These are phyloP conservation scores for Colletotrichum sansevieriae DNA, from an alignment of 2,329 filamentous ascomycete genomes.

Conservation along the genomic window DNA sequence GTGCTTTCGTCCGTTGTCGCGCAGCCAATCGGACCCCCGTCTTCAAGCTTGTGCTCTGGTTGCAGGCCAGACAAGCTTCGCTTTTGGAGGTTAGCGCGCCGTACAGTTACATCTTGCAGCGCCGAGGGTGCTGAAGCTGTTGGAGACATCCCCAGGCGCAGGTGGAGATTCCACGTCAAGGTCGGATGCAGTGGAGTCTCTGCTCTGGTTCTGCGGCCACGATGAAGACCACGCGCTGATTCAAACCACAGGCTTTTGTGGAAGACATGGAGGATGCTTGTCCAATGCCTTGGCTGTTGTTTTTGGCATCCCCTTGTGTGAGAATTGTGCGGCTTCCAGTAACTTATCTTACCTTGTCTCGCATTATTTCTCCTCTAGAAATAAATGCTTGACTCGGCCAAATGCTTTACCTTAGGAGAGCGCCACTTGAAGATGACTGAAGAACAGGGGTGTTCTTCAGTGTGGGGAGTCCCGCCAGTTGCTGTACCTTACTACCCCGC, in stretches of 20 bases:
- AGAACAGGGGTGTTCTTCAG: conserved; percentile 4
- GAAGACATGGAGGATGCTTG: conserved; percentile 2
- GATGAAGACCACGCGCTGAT: conserved; percentile 10
- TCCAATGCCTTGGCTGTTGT: background rate
- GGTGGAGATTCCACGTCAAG: conserved; percentile 6
- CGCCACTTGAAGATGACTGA: background rate
- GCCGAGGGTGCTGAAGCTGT: conserved; percentile 1
- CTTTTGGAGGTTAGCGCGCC: conserved; percentile 14
- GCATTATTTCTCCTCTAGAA: background rate
- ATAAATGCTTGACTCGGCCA: background rate
- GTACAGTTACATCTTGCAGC: conserved; percentile 12
- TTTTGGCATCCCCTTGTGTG: background rate
- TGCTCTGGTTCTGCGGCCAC: background rate
- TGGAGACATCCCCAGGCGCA: conserved; percentile 2
- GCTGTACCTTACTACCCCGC: conserved; percentile 30
- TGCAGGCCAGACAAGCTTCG: conserved; percentile 37
- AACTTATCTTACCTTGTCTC: background rate
- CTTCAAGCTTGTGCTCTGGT: conserved; percentile 39
- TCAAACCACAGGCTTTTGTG: background rate
- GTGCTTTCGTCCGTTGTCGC: conserved; percentile 25
- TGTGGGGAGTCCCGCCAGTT: conserved; percentile 34
- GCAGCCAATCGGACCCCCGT: conserved; percentile 29
- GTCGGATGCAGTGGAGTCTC: conserved; percentile 11
- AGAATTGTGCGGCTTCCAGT: background rate
- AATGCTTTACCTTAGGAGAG: background rate